Evolutionary conservation across 371 early-diverging fungal genomes (phyloP).

Genomic region (Saksenaea vasiformis): DNA sequence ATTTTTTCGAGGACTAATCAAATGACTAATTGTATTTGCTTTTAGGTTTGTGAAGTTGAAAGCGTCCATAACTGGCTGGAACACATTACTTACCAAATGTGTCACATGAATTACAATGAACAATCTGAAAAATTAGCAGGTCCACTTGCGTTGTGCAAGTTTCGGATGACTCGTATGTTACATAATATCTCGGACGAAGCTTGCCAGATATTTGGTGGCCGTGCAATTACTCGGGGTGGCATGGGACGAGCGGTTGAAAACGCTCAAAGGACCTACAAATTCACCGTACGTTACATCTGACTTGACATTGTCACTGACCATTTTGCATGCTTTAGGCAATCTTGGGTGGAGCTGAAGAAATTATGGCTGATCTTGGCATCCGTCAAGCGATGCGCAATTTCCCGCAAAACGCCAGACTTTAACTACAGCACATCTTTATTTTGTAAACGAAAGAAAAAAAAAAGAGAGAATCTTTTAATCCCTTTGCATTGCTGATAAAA

Average conservation of each 20-base stretch:
- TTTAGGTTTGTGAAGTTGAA: conserved; percentile 50
- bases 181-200: conserved; percentile 53
- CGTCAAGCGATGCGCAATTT: conserved; percentile 48
- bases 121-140: conserved; percentile 55
- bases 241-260: conserved; percentile 51
- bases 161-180: conserved; percentile 50
- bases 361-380: conserved; percentile 54
- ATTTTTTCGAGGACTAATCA: conserved; percentile 21
- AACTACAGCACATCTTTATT: not conserved
- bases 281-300: conserved; percentile 11
- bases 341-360: conserved; percentile 83
- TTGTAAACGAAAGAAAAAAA: conserved; percentile 6
- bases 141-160: conserved; percentile 58
- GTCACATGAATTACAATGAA: conserved; percentile 50
- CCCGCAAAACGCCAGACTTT: conserved; percentile 31
- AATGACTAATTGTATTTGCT: conserved; percentile 12
- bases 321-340: conserved; percentile 58
- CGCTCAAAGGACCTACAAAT: conserved; percentile 51
- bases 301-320: conserved; percentile 7
- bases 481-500: conserved; percentile 41
- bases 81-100: conserved; percentile 60
- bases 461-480: conserved; percentile 10
- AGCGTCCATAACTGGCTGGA: conserved; percentile 55
- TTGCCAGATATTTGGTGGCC: conserved; percentile 63
- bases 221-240: conserved; percentile 58